Evolutionary conservation across 2,329 filamentous ascomycete genomes (phyloP).

Genomic region (Myotisia sp.): DNA sequence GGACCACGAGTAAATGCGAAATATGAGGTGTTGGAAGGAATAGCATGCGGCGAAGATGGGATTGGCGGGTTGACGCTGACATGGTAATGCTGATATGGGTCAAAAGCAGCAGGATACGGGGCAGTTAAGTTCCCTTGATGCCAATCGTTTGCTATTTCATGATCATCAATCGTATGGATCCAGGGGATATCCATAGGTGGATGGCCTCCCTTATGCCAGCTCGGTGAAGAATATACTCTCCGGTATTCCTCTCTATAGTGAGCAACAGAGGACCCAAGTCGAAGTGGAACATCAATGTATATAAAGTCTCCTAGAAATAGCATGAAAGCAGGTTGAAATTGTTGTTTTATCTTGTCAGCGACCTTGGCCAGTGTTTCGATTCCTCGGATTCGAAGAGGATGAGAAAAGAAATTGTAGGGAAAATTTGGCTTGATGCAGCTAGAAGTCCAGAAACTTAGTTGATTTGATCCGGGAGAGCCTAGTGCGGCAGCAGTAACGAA

Average conservation of each 20-base stretch:
- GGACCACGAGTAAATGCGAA: slow-evolving; percentile 83
- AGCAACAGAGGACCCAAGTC: slow-evolving; percentile 55
- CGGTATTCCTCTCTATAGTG: slow-evolving; percentile 86
- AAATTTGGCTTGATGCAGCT: slow-evolving; percentile 88
- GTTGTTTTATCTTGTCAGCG: slow-evolving; percentile 53
- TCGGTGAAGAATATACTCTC: slow-evolving; percentile 87
- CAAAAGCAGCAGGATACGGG: slow-evolving; percentile 63
- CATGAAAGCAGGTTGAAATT: slow-evolving; percentile 39
- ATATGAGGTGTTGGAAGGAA: slow-evolving; percentile 55
- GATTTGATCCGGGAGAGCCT: slow-evolving; percentile 49
- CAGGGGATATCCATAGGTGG: slow-evolving; percentile 58
- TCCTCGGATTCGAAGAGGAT: slow-evolving; percentile 69
- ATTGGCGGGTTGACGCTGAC: slow-evolving; percentile 66
- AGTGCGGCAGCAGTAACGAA: slow-evolving; percentile 64
- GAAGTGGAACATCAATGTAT: slow-evolving; percentile 60
- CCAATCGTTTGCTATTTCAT: slow-evolving; percentile 95
- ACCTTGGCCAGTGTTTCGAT: slow-evolving; percentile 61
- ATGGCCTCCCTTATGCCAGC: slow-evolving; percentile 54
- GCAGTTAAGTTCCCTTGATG: slow-evolving; percentile 59
- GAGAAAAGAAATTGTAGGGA: slow-evolving; percentile 72
- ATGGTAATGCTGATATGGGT: slow-evolving; percentile 80
- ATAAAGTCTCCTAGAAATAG: slow-evolving; percentile 41
- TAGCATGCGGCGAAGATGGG: slow-evolving; percentile 35
- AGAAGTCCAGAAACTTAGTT: slow-evolving; percentile 80
- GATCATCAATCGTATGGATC: slow-evolving; percentile 94